These are phyloP conservation scores for Powellomyces hirtus DNA, from an alignment of 192 early-diverging fungal species.

Conservation along the genomic window DNA sequence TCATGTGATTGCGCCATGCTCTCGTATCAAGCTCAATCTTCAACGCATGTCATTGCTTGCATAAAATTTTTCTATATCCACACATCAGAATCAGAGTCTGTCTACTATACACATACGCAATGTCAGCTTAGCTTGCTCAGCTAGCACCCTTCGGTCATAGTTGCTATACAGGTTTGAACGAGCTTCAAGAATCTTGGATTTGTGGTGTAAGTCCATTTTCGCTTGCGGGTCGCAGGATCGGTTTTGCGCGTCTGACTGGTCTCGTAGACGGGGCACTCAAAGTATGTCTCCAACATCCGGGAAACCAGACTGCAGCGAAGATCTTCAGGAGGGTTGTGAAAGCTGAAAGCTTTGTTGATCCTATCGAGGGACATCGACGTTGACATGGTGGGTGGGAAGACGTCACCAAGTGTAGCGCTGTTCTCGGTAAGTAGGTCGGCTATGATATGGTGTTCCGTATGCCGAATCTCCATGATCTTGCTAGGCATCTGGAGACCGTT, in stretches of 20 bases:
- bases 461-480: neutral
- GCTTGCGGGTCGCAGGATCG: neutral
- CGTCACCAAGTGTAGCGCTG: neutral
- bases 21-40: too few species aligned
- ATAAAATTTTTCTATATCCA: too few species aligned
- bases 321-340: neutral
- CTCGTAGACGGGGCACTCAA: conserved; percentile 16
- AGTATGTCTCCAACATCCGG: conserved; percentile 7
- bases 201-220: neutral
- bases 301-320: neutral
- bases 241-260: neutral
- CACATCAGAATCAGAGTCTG: too few species aligned
- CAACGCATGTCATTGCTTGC: too few species aligned
- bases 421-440: neutral
- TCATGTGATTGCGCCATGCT: too few species aligned
- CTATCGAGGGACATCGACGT: conserved; percentile 3
- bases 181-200: neutral
- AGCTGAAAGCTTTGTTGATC: neutral
- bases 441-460: neutral
- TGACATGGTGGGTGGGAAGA: neutral
- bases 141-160: too few species aligned
- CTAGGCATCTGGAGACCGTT: neutral
- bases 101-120: too few species aligned
- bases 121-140: too few species aligned
- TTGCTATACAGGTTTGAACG: too few species aligned